Evolutionary conservation across 1,284 basidiomycete genomes (phyloP).

Genomic region (Irpex sp.): DNA sequence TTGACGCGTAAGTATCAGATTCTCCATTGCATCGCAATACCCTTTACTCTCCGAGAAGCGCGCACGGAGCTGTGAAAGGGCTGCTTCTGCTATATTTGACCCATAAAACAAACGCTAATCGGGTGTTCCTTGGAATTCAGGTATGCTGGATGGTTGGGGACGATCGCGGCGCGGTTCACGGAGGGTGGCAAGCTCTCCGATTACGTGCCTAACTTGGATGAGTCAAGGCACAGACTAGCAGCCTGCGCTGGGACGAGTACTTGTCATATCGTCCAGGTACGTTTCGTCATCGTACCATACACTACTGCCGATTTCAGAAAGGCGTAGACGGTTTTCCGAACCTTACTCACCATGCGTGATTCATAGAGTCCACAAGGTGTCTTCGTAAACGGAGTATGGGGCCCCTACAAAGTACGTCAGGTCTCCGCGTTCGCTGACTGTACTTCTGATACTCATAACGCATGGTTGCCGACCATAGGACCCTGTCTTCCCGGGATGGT

Average conservation of each 20-base stretch:
- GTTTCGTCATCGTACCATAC: constrained; percentile 11
- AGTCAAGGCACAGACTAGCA: constrained; percentile 81
- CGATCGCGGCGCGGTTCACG: constrained; percentile 80
- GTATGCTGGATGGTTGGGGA: constrained; percentile 99
- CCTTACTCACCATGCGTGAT: neutral
- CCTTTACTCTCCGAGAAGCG: neutral
- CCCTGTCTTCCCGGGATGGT: constrained; percentile 88
- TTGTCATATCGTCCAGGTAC: constrained; percentile 87
- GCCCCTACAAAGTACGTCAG: constrained; percentile 77
- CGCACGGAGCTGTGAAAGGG: neutral
- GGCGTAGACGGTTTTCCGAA: neutral
- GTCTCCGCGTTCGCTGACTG: neutral
- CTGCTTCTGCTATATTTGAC: too few relatives aligned
- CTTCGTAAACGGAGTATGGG: constrained; percentile 94
- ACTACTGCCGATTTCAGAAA: neutral
- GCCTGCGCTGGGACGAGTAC: constrained; percentile 96
- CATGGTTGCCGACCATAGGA: constrained; percentile 40
- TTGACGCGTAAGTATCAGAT: constrained; percentile 74
- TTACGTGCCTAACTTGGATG: constrained; percentile 56
- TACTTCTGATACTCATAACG: neutral
- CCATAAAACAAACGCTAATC: neutral
- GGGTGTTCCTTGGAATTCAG: constrained; percentile 32
- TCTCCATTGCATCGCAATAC: neutral
- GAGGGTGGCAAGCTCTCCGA: constrained; percentile 50
- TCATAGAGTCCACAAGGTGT: constrained; percentile 73